A percentile compares a stretch with the other conserved stretches of the same genome.
Conservation (phyloP, 441 rosid genomes). For the Brassica hybrid region DNA sequence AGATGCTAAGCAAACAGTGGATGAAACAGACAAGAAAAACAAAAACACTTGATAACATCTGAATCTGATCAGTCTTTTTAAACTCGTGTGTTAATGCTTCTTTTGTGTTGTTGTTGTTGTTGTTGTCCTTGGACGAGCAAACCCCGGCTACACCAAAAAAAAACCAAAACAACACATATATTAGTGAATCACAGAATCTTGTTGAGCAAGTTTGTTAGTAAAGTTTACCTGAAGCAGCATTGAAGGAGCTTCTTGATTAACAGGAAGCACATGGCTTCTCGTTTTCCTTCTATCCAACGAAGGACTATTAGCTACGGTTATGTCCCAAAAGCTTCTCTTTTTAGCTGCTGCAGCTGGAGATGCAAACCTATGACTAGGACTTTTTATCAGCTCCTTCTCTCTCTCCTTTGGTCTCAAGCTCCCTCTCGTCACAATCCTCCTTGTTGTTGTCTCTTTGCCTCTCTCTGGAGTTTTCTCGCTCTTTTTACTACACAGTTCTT, state of each 20-base stretch:
- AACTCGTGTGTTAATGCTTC: conserved; percentile 33
- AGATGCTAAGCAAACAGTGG: conserved; percentile 30
- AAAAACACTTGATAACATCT: not conserved
- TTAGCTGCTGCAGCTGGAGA: conserved; percentile 79
- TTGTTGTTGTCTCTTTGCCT: conserved; percentile 47
- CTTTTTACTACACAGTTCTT: conserved; percentile 59
- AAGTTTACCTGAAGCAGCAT: conserved; percentile 85
- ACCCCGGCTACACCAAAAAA: conserved; percentile 36
- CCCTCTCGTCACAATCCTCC: conserved; percentile 63
- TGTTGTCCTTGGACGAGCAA: conserved; percentile 40
- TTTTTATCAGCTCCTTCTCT: conserved; percentile 53
- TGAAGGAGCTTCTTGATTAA: conserved; percentile 73
- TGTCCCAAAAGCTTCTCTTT: conserved; percentile 95
- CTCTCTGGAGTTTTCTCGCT: conserved; percentile 50
- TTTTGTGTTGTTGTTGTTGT: conserved; percentile 25
- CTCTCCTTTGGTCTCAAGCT: conserved; percentile 68
- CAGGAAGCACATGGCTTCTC: conserved; percentile 56
- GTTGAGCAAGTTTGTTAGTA: not conserved
- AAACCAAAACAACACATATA: not conserved
- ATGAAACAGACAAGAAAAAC: not conserved
- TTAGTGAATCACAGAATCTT: not conserved
- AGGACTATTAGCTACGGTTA: conserved; percentile 77
- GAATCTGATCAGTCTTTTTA: conserved; percentile 10
- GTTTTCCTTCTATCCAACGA: conserved; percentile 77
- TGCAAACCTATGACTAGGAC: conserved; percentile 77